Percentiles rank a stretch among this genome's conserved stretches.
Evolutionary conservation across 1,139 yeast genomes (phyloP).

Genomic region (Debaryomycetaceae sp.): DNA sequence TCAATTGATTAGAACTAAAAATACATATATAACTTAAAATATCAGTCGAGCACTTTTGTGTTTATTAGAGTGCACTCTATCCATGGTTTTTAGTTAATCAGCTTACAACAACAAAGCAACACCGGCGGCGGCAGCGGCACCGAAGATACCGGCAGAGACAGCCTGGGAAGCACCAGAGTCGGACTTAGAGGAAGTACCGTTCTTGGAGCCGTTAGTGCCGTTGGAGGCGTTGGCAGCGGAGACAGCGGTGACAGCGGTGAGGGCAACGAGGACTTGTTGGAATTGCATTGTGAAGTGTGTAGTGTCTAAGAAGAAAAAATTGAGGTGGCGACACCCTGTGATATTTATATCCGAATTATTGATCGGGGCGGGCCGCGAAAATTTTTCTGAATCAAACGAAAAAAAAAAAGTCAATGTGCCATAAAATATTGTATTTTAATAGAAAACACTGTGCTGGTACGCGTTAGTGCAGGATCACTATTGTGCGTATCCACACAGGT

Average conservation of each 20-base stretch:
- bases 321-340: slow-evolving; percentile 2
- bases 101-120: slow-evolving; percentile 41
- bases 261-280: slow-evolving; percentile 41
- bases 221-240: slow-evolving; percentile 39
- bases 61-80: slow-evolving; percentile 7
- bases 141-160: slow-evolving; percentile 31
- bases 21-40: slow-evolving; percentile 9
- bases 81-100: slow-evolving; percentile 9
- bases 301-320: slow-evolving; percentile 2
- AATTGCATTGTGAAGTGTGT: slow-evolving; percentile 45
- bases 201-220: slow-evolving; percentile 26
- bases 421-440: slow-evolving; percentile 3
- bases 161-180: slow-evolving; percentile 20
- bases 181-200: slow-evolving; percentile 19
- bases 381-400: slow-evolving; percentile 1
- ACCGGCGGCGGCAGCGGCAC: slow-evolving; percentile 44
- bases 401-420: slow-evolving; percentile 3
- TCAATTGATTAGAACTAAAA: slow-evolving; percentile 8
- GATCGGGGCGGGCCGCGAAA: slow-evolving; percentile 7
- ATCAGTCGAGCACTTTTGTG: slow-evolving; percentile 5
- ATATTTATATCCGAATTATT: slow-evolving; percentile 6
- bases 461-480: slow-evolving; percentile 5
- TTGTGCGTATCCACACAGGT: too few relatives aligned
- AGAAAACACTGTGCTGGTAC: slow-evolving; percentile 8
- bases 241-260: slow-evolving; percentile 42